Conservation (phyloP, 2,329 filamentous ascomycete genomes). For the Coniochaeta sp. region DNA sequence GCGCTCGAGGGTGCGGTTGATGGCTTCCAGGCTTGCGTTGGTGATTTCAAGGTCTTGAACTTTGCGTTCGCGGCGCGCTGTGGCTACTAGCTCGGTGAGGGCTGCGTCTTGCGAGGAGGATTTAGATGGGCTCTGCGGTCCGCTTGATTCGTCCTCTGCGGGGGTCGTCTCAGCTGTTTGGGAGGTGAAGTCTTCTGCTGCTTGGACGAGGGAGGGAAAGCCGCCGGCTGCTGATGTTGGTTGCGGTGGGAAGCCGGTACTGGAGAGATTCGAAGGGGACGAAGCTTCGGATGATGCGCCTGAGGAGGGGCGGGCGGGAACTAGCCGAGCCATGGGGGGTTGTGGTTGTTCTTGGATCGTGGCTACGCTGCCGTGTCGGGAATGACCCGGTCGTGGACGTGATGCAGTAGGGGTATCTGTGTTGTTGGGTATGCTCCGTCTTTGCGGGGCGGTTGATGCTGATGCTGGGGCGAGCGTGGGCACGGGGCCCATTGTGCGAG, state of each 20-base stretch:
- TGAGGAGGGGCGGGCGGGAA: conserved; percentile 20
- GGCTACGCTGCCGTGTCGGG: neutral
- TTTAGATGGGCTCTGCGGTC: conserved; percentile 46
- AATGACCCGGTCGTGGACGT: neutral
- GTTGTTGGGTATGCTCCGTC: conserved; percentile 1
- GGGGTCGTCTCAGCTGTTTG: conserved; percentile 12
- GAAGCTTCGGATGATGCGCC: conserved; percentile 25
- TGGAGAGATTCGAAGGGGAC: conserved; percentile 27
- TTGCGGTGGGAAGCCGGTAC: conserved; percentile 23
- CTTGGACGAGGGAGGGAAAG: conserved; percentile 50
- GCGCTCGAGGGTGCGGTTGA: conserved; percentile 86
- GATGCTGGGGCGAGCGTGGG: conserved; percentile 3
- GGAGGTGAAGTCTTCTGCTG: conserved; percentile 40
- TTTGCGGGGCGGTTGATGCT: neutral
- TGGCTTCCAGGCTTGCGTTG: conserved; percentile 89
- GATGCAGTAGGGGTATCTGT: neutral
- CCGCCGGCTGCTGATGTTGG: conserved; percentile 18
- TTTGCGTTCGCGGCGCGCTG: conserved; percentile 85
- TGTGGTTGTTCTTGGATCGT: conserved; percentile 14
- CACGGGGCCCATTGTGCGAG: conserved; percentile 15
- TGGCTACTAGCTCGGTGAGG: conserved; percentile 72
- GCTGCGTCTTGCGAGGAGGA: conserved; percentile 47
- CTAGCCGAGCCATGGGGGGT: conserved; percentile 25
- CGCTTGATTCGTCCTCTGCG: conserved; percentile 21
- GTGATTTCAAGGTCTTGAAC: conserved; percentile 95